A percentile compares a stretch with the other conserved stretches of the same genome.
phyloP scores from a whole-genome alignment of 208 protist species.

The Crithidia mellificae region DNA sequence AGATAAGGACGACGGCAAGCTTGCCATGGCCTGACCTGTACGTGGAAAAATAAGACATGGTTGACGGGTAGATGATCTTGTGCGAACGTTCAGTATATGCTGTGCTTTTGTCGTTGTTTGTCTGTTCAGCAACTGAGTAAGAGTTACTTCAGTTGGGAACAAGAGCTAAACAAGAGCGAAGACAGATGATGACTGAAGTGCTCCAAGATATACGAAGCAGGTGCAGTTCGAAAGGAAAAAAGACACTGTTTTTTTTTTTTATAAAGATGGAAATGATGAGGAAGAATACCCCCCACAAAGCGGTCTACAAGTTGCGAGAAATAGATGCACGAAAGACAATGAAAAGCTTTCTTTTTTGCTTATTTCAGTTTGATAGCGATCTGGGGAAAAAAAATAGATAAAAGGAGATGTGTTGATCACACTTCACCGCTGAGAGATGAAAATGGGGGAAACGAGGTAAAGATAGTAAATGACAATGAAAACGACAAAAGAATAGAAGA shows the following conservation, averaged over 20 bases:
- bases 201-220: conserved; percentile 12
- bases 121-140: neutral
- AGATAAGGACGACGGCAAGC: conserved; percentile 15
- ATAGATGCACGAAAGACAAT: neutral
- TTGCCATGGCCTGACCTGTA: neutral
- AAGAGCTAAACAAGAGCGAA: neutral
- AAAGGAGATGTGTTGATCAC: neutral
- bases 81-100: conserved; percentile 1
- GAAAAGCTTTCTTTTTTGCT: neutral
- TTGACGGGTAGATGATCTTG: conserved; percentile 2
- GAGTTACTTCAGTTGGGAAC: neutral
- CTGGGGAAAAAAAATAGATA: neutral
- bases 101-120: neutral
- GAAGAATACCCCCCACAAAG: neutral
- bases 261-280: neutral
- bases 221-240: conserved; percentile 17
- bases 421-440: neutral
- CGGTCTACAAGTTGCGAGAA: neutral
- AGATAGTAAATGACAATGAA: conserved; percentile 5
- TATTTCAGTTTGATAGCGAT: neutral
- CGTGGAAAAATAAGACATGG: conserved; percentile 6
- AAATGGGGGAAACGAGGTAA: neutral
- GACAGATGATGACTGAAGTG: neutral
- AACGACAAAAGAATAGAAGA: conserved; percentile 18
- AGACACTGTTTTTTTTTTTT: conserved; percentile 3